Conservation (phyloP, 768 basidiomycete genomes). For the Butyriboletus loyo region DNA sequence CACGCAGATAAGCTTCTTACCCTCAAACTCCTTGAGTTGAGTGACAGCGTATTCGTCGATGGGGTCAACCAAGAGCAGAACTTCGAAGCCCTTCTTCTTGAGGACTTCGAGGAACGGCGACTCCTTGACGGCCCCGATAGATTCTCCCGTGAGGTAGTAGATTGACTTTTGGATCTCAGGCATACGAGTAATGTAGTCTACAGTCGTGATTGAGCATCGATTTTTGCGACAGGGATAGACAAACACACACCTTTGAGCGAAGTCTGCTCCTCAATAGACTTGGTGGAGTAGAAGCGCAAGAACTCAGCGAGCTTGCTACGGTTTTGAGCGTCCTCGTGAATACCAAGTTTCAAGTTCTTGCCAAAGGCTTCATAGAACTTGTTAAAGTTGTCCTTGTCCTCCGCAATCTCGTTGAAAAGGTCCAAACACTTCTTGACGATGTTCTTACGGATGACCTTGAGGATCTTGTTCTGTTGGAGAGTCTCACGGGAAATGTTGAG, state of each 20-base stretch:
- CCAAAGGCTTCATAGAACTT: slow-evolving; percentile 99
- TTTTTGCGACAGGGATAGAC: not conserved
- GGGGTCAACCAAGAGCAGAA: slow-evolving; percentile 95
- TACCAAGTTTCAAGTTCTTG: slow-evolving; percentile 99
- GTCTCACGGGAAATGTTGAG: slow-evolving; percentile 99
- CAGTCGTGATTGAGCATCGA: not conserved
- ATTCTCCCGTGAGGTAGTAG: slow-evolving; percentile 99
- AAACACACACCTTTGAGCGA: slow-evolving; percentile 80
- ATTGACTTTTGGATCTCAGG: slow-evolving; percentile 98
- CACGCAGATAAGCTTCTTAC: slow-evolving; percentile 95
- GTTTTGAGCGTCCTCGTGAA: slow-evolving; percentile 99
- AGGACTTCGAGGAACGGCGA: slow-evolving; percentile 99
- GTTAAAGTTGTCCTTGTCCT: slow-evolving; percentile 98
- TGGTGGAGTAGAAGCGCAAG: slow-evolving; percentile 98
- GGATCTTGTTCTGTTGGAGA: slow-evolving; percentile 99
- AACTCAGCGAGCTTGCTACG: slow-evolving; percentile 99
- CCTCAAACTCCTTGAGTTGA: slow-evolving; percentile 98
- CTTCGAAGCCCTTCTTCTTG: slow-evolving; percentile 99
- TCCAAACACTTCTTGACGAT: slow-evolving; percentile 98
- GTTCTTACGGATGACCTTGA: slow-evolving; percentile 99
- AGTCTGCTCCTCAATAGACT: slow-evolving; percentile 82
- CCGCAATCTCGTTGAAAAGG: slow-evolving; percentile 91
- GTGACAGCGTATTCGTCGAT: slow-evolving; percentile 99
- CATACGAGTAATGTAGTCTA: slow-evolving; percentile 99
- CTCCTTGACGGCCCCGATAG: slow-evolving; percentile 83